phyloP scores from a whole-genome alignment of 2,329 filamentous ascomycete species.

The Sarocladium brachiariae region DNA sequence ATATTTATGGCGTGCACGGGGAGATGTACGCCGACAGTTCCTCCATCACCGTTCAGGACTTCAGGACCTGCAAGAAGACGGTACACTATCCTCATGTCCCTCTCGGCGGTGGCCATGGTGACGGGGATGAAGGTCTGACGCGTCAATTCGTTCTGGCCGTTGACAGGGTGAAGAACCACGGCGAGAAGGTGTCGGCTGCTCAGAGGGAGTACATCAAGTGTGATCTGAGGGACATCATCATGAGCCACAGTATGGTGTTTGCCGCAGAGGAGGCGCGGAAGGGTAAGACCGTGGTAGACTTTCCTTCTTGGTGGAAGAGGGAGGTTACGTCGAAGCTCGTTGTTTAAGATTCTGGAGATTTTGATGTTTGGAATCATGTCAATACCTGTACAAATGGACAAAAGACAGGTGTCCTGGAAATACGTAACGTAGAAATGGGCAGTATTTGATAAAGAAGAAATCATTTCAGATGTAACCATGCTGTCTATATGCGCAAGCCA shows the following conservation, averaged over 20 bases:
- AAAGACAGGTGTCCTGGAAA: too few species aligned
- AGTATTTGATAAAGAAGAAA: too few species aligned
- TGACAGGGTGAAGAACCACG: conserved; percentile 66
- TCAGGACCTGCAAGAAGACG: conserved; percentile 27
- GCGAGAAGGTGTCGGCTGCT: conserved; percentile 59
- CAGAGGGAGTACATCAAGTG: conserved; percentile 74
- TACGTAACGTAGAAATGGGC: too few species aligned
- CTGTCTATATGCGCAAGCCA: too few species aligned
- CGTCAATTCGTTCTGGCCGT: conserved; percentile 79
- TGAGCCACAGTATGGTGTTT: conserved; percentile 89
- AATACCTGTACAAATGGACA: too few species aligned
- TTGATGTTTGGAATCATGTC: too few species aligned
- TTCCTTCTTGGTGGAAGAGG: conserved; percentile 65
- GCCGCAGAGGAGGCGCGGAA: conserved; percentile 82
- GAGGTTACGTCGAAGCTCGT: conserved; percentile 20
- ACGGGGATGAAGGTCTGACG: conserved; percentile 52
- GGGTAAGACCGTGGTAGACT: conserved; percentile 64
- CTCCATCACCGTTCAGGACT: conserved; percentile 66
- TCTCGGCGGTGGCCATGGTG: conserved; percentile 30
- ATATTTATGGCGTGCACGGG: conserved; percentile 79
- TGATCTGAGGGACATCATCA: conserved; percentile 74
- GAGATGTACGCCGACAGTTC: conserved; percentile 81
- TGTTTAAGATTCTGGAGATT: neutral
- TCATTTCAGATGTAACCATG: too few species aligned
- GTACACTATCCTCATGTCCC: conserved; percentile 25